Conservation (phyloP, 352 stramenopile genomes). For the Phytophthora citrophthora region DNA sequence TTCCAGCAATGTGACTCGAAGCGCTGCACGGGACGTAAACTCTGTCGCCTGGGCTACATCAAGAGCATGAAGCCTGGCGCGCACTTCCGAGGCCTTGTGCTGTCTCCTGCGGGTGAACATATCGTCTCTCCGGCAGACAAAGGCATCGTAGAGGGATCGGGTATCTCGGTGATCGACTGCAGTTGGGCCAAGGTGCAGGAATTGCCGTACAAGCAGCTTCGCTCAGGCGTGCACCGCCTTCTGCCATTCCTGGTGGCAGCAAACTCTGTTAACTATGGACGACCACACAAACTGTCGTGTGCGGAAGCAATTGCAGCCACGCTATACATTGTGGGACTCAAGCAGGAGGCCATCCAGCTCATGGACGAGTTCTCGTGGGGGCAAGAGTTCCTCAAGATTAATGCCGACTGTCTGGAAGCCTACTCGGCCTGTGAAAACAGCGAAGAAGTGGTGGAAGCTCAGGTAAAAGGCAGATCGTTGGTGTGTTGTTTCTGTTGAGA, state of each 20-base stretch:
- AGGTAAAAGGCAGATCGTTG: slow-evolving; percentile 37
- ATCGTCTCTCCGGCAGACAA: slow-evolving; percentile 92
- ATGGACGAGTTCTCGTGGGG: slow-evolving; percentile 96
- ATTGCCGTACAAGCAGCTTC: slow-evolving; percentile 96
- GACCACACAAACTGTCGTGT: slow-evolving; percentile 95
- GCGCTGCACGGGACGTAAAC: slow-evolving; percentile 93
- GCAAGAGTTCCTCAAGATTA: slow-evolving; percentile 94
- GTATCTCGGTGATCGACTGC: slow-evolving; percentile 97
- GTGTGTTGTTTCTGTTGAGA: slow-evolving; percentile 9
- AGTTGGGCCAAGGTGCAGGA: slow-evolving; percentile 97
- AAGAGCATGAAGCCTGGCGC: slow-evolving; percentile 92
- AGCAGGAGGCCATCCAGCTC: slow-evolving; percentile 88
- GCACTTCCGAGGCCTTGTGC: slow-evolving; percentile 94
- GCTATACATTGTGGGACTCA: slow-evolving; percentile 96
- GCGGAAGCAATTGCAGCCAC: slow-evolving; percentile 97
- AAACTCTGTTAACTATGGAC: slow-evolving; percentile 99
- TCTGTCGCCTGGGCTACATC: slow-evolving; percentile 93
- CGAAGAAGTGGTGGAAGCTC: slow-evolving; percentile 75
- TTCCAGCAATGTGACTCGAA: slow-evolving; percentile 97
- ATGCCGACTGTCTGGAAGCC: slow-evolving; percentile 92
- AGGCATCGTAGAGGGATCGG: slow-evolving; percentile 75
- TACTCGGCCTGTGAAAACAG: slow-evolving; percentile 82
- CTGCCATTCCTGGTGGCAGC: slow-evolving; percentile 98
- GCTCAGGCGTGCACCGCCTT: slow-evolving; percentile 93
- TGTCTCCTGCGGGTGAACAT: slow-evolving; percentile 92